Conservation (phyloP, 805 yeast species). For the Pichia nakasei region DNA sequence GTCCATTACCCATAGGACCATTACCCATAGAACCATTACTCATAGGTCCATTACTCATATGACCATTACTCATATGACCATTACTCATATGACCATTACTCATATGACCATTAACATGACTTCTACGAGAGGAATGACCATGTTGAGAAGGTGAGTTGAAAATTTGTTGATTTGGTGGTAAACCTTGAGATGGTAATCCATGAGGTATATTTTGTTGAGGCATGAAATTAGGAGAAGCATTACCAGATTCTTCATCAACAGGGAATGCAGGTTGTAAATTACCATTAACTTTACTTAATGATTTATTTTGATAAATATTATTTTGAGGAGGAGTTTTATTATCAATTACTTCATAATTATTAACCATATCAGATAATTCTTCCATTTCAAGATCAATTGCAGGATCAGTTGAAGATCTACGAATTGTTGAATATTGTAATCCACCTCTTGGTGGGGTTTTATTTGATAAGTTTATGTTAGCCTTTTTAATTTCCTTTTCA, state of each 20-base stretch:
- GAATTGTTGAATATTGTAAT: constrained; percentile 5
- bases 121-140: constrained; percentile 5
- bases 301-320: neutral
- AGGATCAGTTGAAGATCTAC: constrained; percentile 13
- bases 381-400: constrained; percentile 23
- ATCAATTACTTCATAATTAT: constrained; percentile 21
- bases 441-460: constrained; percentile 3
- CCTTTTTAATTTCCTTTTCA: constrained; percentile 20
- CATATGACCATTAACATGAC: neutral
- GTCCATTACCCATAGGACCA: too few species aligned
- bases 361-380: constrained; percentile 26
- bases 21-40: too few species aligned
- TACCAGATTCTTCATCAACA: constrained; percentile 13
- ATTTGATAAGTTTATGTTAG: neutral
- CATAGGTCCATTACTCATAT: too few species aligned
- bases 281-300: constrained; percentile 6
- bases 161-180: constrained; percentile 24
- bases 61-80: too few species aligned
- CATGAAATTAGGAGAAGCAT: constrained; percentile 21
- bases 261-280: constrained; percentile 15
- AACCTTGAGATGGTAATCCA: constrained; percentile 28
- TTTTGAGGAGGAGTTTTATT: constrained; percentile 15
- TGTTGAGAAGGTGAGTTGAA: constrained; percentile 14
- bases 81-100: too few species aligned
- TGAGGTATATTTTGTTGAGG: constrained; percentile 26